Base-by-base conservation (phyloP, 192 early-diverging fungal genomes). In the Oehlia diaphana region DNA sequence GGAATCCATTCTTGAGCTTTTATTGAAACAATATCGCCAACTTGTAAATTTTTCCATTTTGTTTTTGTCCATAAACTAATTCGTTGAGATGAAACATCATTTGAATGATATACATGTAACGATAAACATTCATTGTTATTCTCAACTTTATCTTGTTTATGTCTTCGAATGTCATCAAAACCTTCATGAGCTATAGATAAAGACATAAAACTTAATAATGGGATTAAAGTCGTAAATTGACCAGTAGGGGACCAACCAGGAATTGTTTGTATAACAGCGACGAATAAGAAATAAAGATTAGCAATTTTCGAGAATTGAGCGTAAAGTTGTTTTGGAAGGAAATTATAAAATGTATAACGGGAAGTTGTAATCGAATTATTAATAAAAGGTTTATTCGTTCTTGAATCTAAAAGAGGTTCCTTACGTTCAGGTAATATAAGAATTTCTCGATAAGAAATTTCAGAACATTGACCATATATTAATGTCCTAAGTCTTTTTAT, bases 1-100 rank as follows among this genome's bases (percentile, higher is more conserved):
- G 95, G 94, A 6, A 96, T 86, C 86, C 91, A 92, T 72, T 95
- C 92, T 76, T 94, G 90, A 82, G 95, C 92, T 62, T 87, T 79
- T 21, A 96, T 87, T 67, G 84, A 84, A 26, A 96, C 78, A 76
- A 95, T 84, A 76, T 96, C 95, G 9, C 95, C 95, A 31, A 96
- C 93, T 39, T 85, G 86, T 61, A 95, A 84, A 68, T 92, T 89
- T 80, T 91, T 83, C 89, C 89, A 91, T 35, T 81, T 82, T 35
- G 80, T 76, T 53, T 85, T 76, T 62, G 81, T 82, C 81, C 87
- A 89, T 33, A 88, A 79, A 13, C 81, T 70, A 31, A 87, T 67
- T 81, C 65, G 83, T 80, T 72, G 84, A 82, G 81, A 77, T 71
- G 72, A 82, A 77, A 58, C 83, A 81, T 78, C 88, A 84, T 84